Conservation (phyloP, 2,329 filamentous ascomycete genomes). For the Calonectria pseudoreteaudii region DNA sequence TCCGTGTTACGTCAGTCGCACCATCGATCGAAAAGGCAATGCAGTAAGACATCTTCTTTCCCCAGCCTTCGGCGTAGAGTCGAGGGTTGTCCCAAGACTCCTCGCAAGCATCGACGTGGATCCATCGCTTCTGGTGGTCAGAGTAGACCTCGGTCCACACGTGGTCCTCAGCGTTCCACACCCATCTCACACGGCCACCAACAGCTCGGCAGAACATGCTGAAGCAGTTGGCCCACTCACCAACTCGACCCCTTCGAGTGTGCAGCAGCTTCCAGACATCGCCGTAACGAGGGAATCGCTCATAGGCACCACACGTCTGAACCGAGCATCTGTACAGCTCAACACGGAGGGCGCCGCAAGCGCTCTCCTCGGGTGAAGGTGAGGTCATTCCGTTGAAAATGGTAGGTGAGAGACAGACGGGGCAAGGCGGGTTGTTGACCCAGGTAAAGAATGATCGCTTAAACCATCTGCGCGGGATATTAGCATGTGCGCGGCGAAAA, state of each 20-base stretch:
- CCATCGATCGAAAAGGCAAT: constrained; percentile 95
- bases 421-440: constrained; percentile 94
- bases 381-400: constrained; percentile 85
- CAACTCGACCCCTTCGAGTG: constrained; percentile 85
- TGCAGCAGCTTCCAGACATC: constrained; percentile 95
- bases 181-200: constrained; percentile 91
- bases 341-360: constrained; percentile 86
- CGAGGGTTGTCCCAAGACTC: constrained; percentile 95
- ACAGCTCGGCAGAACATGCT: constrained; percentile 97
- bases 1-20: constrained; percentile 73
- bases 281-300: constrained; percentile 93
- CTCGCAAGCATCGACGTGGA: constrained; percentile 96
- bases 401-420: constrained; percentile 84
- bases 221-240: constrained; percentile 99
- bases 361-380: constrained; percentile 88
- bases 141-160: constrained; percentile 99
- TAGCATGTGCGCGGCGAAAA: constrained; percentile 14
- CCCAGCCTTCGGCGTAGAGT: constrained; percentile 94
- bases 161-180: constrained; percentile 98
- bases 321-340: constrained; percentile 92
- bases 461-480: constrained; percentile 74
- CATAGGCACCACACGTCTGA: constrained; percentile 78
- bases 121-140: constrained; percentile 91
- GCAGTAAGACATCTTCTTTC: constrained; percentile 96
- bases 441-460: constrained; percentile 94